Evolutionary conservation across 345 rosid genomes (phyloP).

Genomic region (Syzygium aqueum): DNA sequence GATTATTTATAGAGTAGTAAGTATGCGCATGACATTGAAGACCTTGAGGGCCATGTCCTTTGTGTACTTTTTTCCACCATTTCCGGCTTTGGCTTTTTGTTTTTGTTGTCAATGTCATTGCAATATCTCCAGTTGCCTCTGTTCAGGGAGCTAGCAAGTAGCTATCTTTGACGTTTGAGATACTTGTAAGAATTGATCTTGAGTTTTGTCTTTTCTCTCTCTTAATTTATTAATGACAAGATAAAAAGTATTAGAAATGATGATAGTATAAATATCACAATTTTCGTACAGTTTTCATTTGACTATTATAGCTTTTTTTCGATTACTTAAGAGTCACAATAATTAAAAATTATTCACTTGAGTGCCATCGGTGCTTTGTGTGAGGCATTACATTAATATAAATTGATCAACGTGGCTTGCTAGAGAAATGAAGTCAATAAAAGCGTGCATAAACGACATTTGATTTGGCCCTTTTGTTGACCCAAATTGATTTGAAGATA

Average conservation of each 20-base stretch:
- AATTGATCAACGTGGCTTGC: background rate
- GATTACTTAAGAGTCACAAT: background rate
- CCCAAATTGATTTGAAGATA: background rate
- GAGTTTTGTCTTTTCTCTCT: background rate
- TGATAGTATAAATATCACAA: background rate
- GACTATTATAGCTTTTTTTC: background rate
- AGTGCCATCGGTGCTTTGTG: background rate
- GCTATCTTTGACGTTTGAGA: background rate
- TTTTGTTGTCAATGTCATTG: background rate
- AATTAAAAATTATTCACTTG: background rate
- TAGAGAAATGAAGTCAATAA: background rate
- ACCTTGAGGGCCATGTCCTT: background rate
- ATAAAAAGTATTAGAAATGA: background rate
- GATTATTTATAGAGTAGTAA: background rate
- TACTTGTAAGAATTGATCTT: background rate
- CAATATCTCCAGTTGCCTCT: background rate
- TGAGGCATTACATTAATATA: background rate
- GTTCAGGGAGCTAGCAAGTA: background rate
- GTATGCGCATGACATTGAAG: background rate
- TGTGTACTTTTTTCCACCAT: background rate
- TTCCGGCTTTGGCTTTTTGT: background rate
- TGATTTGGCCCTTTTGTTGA: background rate
- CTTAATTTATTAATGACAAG: background rate
- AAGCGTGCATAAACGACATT: background rate
- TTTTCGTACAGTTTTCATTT: rapidly evolving